A percentile compares a stretch with the other conserved stretches of the same genome.
These are phyloP conservation scores for Ilyonectria sp. DNA, from an alignment of 2,329 filamentous ascomycete genomes.

Conservation along the genomic window DNA sequence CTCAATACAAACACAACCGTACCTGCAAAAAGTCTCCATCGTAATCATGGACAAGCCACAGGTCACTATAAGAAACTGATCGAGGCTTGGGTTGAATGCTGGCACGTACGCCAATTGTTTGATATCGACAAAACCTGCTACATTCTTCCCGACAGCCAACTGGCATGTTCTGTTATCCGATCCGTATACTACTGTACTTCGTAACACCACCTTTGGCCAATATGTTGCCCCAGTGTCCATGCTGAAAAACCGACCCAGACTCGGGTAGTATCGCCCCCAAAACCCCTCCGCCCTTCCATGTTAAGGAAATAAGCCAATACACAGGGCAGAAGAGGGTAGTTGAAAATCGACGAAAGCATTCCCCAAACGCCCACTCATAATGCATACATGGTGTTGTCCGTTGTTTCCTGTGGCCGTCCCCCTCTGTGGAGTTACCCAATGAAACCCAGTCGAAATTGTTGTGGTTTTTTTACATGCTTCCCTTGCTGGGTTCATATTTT, in stretches of 20 bases:
- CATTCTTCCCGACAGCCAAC: constrained; percentile 21
- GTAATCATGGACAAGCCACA: neutral
- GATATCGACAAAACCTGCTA: constrained; percentile 77
- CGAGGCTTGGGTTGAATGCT: constrained; percentile 1
- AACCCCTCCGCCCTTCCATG: neutral
- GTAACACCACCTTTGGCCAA: constrained; percentile 14
- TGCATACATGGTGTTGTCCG: constrained; percentile 42
- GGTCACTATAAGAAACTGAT: neutral
- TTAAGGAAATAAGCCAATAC: neutral
- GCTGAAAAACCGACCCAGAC: constrained; percentile 10
- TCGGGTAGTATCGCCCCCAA: constrained; percentile 10
- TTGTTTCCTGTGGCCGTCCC: constrained; percentile 29
- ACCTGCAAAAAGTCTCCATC: neutral
- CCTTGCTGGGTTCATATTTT: constrained; percentile 25
- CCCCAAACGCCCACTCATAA: constrained; percentile 47
- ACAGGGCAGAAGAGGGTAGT: neutral
- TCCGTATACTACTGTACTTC: constrained; percentile 19
- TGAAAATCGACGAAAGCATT: constrained; percentile 22
- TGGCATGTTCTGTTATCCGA: constrained; percentile 7
- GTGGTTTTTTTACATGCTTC: constrained; percentile 17
- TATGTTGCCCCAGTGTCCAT: constrained; percentile 16
- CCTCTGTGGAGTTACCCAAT: constrained; percentile 30
- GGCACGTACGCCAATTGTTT: constrained; percentile 13
- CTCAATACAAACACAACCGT: neutral
- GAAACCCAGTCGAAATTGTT: constrained; percentile 23